Evolutionary conservation across 1,139 yeast species (phyloP).

Genomic region (Taiozyma sp.): DNA sequence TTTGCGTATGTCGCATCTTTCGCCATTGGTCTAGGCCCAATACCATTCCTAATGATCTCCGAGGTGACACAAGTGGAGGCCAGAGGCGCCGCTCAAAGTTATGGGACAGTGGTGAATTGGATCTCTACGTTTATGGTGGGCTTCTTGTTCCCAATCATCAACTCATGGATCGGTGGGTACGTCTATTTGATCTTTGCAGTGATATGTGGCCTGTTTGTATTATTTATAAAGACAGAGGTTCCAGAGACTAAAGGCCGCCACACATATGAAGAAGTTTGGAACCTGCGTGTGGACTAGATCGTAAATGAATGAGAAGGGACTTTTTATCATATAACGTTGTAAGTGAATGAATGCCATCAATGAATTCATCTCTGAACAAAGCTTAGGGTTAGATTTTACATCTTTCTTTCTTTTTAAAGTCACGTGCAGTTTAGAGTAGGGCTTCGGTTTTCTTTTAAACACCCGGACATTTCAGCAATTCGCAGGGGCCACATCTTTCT

Average conservation of each 20-base stretch:
- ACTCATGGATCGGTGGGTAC: slow-evolving; percentile 63
- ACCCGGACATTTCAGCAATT: background rate
- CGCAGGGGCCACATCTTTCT: background rate
- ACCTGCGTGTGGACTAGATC: slow-evolving; percentile 20
- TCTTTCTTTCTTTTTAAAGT: background rate
- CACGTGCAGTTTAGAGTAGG: too few relatives aligned
- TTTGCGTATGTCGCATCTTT: slow-evolving; percentile 75
- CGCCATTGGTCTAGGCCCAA: slow-evolving; percentile 92
- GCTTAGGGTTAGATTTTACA: too few relatives aligned
- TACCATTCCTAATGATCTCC: slow-evolving; percentile 85
- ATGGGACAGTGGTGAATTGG: slow-evolving; percentile 93
- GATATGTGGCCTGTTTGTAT: slow-evolving; percentile 45
- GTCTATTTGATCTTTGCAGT: slow-evolving; percentile 73
- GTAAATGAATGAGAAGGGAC: background rate
- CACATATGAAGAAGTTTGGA: slow-evolving; percentile 62
- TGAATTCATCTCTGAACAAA: too few relatives aligned
- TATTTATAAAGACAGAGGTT: slow-evolving; percentile 43
- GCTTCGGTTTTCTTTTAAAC: background rate
- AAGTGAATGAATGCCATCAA: background rate
- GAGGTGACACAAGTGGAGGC: slow-evolving; percentile 82
- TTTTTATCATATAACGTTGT: background rate
- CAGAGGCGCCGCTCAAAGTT: slow-evolving; percentile 84
- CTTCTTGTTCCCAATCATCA: slow-evolving; percentile 70
- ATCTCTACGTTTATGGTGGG: slow-evolving; percentile 82
- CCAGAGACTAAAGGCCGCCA: slow-evolving; percentile 80